These are phyloP conservation scores for Polygonum aviculare DNA, from an alignment of 148 eudicot species.

Conservation along the genomic window DNA sequence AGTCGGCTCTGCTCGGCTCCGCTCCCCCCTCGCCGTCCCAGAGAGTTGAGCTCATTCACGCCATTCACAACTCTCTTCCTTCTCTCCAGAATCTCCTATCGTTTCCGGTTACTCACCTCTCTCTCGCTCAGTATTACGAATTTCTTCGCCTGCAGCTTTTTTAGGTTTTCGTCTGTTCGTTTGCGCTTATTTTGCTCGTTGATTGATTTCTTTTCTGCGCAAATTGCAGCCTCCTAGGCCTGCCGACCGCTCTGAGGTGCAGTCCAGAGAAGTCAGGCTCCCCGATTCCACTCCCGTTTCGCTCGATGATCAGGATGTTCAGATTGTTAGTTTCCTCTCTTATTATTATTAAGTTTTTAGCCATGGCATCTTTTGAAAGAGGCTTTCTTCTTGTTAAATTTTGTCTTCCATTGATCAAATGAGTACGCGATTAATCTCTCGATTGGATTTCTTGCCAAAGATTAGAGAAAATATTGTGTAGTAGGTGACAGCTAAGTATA, in stretches of 20 bases:
- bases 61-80: constrained; percentile 63
- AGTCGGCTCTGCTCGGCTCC: constrained; percentile 51
- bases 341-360: not conserved
- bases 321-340: constrained; percentile 49
- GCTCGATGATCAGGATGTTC: constrained; percentile 92
- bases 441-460: not conserved
- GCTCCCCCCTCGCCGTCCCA: constrained; percentile 69
- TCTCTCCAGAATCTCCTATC: constrained; percentile 68
- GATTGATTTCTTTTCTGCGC: not conserved
- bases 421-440: not conserved
- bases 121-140: not conserved
- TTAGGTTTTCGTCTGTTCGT: not conserved
- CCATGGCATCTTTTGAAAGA: not conserved
- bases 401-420: not conserved
- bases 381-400: not conserved
- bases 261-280: constrained; percentile 74
- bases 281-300: constrained; percentile 66
- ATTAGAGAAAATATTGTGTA: too few species aligned
- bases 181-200: constrained; percentile 5
- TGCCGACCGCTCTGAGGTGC: constrained; percentile 77
- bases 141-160: not conserved
- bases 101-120: constrained; percentile 40
- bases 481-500: too few species aligned
- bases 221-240: constrained; percentile 68
- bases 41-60: constrained; percentile 69